Percentiles rank a stretch among this genome's conserved stretches.
Conservation (phyloP, 805 yeast genomes). For the Kregervanrija fluxuum region DNA sequence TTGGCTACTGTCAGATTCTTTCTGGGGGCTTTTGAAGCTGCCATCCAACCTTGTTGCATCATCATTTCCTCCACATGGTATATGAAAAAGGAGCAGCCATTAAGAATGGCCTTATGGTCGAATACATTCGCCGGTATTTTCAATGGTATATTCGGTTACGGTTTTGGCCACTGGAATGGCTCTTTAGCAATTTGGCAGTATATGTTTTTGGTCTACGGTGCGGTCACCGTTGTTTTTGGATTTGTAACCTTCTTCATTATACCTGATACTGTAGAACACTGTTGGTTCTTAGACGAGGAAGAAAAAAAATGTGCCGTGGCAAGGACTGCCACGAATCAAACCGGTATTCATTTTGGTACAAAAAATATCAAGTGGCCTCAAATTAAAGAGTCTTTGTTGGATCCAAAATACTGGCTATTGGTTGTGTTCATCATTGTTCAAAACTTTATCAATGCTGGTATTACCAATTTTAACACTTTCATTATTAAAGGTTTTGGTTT, state of each 20-base stretch:
- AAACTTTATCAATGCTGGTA: conserved; percentile 52
- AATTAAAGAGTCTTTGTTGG: conserved; percentile 35
- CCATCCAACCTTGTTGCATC: conserved; percentile 27
- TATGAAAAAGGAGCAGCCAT: conserved; percentile 21
- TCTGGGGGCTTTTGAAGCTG: conserved; percentile 34
- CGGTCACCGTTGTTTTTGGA: conserved; percentile 2
- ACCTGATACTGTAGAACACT: conserved; percentile 38
- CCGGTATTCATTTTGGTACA: conserved; percentile 28
- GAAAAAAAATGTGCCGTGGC: conserved; percentile 27
- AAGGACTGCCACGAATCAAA: conserved; percentile 31
- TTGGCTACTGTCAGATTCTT: conserved; percentile 39
- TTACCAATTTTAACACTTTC: conserved; percentile 41
- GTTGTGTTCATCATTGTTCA: conserved; percentile 31
- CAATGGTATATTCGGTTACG: conserved; percentile 12
- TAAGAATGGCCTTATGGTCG: conserved; percentile 18
- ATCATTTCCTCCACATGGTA: conserved; percentile 19
- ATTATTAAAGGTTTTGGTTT: conserved; percentile 34
- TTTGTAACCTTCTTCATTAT: conserved; percentile 18
- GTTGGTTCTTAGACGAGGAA: conserved; percentile 35
- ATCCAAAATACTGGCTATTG: conserved; percentile 27
- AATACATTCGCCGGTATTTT: neutral
- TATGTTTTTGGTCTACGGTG: conserved; percentile 28
- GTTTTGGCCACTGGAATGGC: conserved; percentile 6
- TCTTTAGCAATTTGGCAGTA: conserved; percentile 31
- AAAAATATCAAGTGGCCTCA: conserved; percentile 35